Conservation (phyloP, 495 filamentous ascomycete genomes). For the Chlorociboria aeruginascens region DNA sequence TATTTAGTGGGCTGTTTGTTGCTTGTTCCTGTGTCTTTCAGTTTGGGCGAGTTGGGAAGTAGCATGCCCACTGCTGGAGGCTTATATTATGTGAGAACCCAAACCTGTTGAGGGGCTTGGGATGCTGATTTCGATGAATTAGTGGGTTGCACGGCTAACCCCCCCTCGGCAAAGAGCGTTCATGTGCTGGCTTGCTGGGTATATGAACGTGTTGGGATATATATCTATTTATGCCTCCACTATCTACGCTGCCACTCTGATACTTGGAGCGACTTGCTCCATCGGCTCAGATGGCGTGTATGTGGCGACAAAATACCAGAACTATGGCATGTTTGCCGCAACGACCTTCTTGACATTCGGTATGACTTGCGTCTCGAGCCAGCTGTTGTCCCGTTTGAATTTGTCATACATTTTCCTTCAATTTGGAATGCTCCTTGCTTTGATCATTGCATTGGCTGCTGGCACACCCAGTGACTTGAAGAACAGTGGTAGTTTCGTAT, state of each 20-base stretch:
- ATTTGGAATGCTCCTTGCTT: slow-evolving; percentile 10
- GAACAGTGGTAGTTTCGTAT: slow-evolving; percentile 12
- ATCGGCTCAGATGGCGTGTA: slow-evolving; percentile 6
- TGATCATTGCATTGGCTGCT: slow-evolving; percentile 11
- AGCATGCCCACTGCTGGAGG: slow-evolving; percentile 15
- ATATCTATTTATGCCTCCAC: slow-evolving; percentile 16
- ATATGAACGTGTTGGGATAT: slow-evolving; percentile 15
- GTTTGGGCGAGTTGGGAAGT: slow-evolving; percentile 13
- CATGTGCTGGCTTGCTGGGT: slow-evolving; percentile 18
- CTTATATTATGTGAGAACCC: slow-evolving; percentile 9
- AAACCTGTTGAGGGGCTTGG: too few relatives aligned
- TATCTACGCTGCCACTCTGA: slow-evolving; percentile 15
- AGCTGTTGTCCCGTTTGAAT: slow-evolving; percentile 5
- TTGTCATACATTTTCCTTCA: slow-evolving; percentile 10
- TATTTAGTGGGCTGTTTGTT: slow-evolving; percentile 12
- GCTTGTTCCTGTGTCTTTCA: slow-evolving; percentile 11
- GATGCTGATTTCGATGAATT: neutral
- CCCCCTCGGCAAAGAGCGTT: slow-evolving; percentile 8
- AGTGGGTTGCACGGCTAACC: slow-evolving; percentile 15
- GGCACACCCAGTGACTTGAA: slow-evolving; percentile 9
- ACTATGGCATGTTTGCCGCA: slow-evolving; percentile 14
- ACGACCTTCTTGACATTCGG: slow-evolving; percentile 10
- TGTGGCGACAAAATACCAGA: slow-evolving; percentile 8
- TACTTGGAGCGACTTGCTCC: slow-evolving; percentile 7
- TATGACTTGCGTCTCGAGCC: slow-evolving; percentile 13